phyloP scores from a whole-genome alignment of 2,329 filamentous ascomycete species.

The Juglanconis juglandina region DNA sequence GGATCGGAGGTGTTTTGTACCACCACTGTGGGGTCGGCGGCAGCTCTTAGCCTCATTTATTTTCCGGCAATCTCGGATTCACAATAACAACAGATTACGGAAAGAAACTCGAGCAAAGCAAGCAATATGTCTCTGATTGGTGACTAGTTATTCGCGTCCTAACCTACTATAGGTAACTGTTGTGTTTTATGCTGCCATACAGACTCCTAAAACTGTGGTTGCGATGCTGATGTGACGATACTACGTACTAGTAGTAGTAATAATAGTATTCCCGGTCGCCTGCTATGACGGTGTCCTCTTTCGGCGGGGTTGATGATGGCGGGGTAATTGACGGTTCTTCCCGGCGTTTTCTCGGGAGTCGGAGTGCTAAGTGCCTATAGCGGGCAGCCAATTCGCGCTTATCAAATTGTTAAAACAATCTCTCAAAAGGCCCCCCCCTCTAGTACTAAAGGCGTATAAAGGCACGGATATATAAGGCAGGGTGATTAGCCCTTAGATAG shows the following conservation, averaged over 20 bases:
- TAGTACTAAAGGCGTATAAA: no score
- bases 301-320: constrained; percentile 5
- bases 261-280: not conserved
- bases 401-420: no score
- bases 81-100: no score
- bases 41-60: not conserved
- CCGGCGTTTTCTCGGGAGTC: no score
- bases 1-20: not conserved
- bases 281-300: not conserved
- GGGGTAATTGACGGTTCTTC: not conserved
- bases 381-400: no score
- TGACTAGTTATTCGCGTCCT: not conserved
- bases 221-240: not conserved
- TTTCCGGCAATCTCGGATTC: not conserved
- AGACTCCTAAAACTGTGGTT: not conserved
- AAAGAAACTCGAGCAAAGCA: not conserved
- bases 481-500: no score
- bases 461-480: no score
- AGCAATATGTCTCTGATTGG: not conserved
- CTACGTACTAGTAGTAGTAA: not conserved
- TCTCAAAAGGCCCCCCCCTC: no score
- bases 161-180: no score
- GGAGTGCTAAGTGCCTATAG: no score
- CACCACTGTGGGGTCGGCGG: not conserved
- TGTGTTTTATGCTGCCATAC: not conserved